Evolutionary conservation across 2,329 filamentous ascomycete genomes (phyloP), one percentile per base, ranked within the genome.

Genomic region (Diaporthe sp.): DNA sequence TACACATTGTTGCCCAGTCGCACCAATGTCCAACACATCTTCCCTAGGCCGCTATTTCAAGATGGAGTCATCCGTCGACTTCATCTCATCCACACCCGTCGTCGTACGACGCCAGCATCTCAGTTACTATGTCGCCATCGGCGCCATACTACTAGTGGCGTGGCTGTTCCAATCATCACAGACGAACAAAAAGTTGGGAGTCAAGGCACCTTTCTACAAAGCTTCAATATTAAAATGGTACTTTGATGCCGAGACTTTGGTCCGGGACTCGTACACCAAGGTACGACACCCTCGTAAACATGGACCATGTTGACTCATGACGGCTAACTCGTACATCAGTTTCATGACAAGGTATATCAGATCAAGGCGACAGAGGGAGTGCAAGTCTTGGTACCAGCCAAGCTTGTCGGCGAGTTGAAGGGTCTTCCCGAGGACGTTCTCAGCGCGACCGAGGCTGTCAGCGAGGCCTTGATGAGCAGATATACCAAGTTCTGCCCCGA

Each of bases 401-500:
- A 80, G 25, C 79, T 87, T 13, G 80, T 88, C 3, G 79, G 82
- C 15, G 86, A 88, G 78, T 80, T 88, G 32, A 88, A 87, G 77
- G 83, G 83, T 9, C 77, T 88, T 8, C 86, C 87, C 0, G 87
- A 88, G 70, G 84, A 88, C 56, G 82, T 86, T 12, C 78, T 88
- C 51, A 88, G 87, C 72, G 85, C 86, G 12, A 85, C 82, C 7
- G 86, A 85, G 68, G 87, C 87, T 7, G 84, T 88, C 63, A 82
- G 84, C 73, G 87, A 88, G 81, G 87, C 87, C 3, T 84, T 89
- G 77, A 79, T 88, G 78, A 87, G 85, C 81, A 84, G 86, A 70
- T 88, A 88, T 79, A 89, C 87, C 27, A 85, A 87, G 68, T 88
- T 89, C 77, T 83, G 82, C 27, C 83, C 86, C 2, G 87, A 87